phyloP scores from a whole-genome alignment of 129 eudicot genomes.

The Flaveria ramosissima region DNA sequence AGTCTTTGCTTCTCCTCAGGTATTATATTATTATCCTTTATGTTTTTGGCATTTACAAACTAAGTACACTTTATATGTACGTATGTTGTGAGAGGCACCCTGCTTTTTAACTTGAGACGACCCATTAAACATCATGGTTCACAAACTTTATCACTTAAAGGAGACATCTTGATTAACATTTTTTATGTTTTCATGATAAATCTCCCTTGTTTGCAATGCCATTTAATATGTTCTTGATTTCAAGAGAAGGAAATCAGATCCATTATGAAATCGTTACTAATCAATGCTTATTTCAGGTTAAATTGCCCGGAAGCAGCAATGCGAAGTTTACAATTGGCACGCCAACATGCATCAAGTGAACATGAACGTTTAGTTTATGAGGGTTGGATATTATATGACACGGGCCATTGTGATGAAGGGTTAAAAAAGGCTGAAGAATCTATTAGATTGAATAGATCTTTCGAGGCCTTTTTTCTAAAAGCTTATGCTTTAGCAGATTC shows the following conservation, averaged over 20 bases:
- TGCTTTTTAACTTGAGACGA: too few species aligned
- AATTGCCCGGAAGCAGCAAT: slow-evolving; percentile 98
- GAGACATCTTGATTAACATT: too few species aligned
- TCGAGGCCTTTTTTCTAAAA: slow-evolving; percentile 94
- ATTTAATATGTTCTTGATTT: too few species aligned
- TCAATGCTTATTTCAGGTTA: slow-evolving; percentile 49
- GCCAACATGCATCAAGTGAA: slow-evolving; percentile 86
- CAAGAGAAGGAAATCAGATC: background rate
- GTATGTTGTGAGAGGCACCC: background rate
- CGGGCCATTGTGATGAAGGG: slow-evolving; percentile 96
- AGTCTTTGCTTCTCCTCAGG: slow-evolving; percentile 94
- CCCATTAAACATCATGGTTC: too few species aligned
- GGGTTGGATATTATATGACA: slow-evolving; percentile 97
- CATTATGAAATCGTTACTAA: background rate
- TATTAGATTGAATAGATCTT: slow-evolving; percentile 75
- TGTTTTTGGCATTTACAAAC: slow-evolving; percentile 13
- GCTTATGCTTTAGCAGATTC: slow-evolving; percentile 99
- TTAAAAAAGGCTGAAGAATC: slow-evolving; percentile 93
- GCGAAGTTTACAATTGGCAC: slow-evolving; percentile 93
- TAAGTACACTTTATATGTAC: background rate
- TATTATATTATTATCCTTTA: slow-evolving; percentile 16
- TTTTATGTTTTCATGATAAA: too few species aligned
- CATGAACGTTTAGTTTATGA: slow-evolving; percentile 90
- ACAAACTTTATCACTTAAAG: too few species aligned
- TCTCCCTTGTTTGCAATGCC: too few species aligned